Conservation (phyloP, 345 rosid species). For the Mallotus nudiflorus region DNA sequence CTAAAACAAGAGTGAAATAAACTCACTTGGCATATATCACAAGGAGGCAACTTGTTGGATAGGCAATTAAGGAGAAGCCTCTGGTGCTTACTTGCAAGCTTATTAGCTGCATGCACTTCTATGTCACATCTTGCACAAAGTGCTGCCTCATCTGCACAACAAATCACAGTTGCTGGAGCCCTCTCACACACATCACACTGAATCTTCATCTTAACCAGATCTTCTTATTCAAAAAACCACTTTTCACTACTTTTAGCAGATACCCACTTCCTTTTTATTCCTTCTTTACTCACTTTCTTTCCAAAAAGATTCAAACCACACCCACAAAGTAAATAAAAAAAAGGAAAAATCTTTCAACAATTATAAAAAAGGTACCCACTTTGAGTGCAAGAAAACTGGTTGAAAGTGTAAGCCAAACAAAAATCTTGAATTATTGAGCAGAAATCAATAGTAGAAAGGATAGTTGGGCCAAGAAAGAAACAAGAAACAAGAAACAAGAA, state of each 20-base stretch:
- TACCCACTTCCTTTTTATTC: neutral
- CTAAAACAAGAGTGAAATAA: neutral
- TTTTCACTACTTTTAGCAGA: neutral
- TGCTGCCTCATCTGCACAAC: slow-evolving; percentile 99
- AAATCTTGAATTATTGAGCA: neutral
- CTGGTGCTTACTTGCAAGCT: slow-evolving; percentile 96
- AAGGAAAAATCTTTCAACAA: neutral
- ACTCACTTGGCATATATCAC: slow-evolving; percentile 87
- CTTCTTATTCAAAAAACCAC: neutral
- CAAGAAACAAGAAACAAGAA: neutral
- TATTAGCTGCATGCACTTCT: slow-evolving; percentile 92
- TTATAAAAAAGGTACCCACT: neutral
- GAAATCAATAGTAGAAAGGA: neutral
- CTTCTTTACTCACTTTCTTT: neutral
- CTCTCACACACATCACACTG: slow-evolving; percentile 98
- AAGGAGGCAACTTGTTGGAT: slow-evolving; percentile 75
- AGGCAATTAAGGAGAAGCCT: slow-evolving; percentile 79
- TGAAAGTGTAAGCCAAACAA: neutral
- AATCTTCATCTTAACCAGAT: slow-evolving; percentile 62
- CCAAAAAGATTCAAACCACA: neutral
- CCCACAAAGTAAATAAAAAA: no score
- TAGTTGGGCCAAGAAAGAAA: neutral
- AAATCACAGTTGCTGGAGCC: slow-evolving; percentile 92
- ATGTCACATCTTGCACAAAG: slow-evolving; percentile 76
- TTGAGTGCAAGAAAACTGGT: neutral